A percentile compares a stretch with the other conserved stretches of the same genome.
Evolutionary conservation across 345 rosid genomes (phyloP).

Genomic region (Kernera saxatilis): DNA sequence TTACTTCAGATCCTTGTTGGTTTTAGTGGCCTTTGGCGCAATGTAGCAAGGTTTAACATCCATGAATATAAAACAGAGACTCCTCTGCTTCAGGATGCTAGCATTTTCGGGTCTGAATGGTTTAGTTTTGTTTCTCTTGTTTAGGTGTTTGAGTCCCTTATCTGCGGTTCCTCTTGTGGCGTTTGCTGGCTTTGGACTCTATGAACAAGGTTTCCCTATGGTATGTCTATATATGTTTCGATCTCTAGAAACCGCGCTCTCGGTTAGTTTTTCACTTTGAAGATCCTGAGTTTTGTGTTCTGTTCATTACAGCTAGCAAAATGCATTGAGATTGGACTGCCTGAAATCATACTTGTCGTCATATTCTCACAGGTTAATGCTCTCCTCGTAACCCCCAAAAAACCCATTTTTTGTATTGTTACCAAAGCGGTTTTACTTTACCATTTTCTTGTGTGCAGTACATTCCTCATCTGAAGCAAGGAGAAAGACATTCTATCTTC

Average conservation of each 20-base stretch:
- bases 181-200: slow-evolving; percentile 84
- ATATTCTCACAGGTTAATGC: slow-evolving; percentile 69
- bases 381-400: neutral
- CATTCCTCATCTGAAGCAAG: slow-evolving; percentile 55
- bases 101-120: neutral
- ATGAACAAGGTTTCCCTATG: slow-evolving; percentile 85
- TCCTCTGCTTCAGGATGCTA: neutral
- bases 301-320: slow-evolving; percentile 59
- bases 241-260: neutral
- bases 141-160: slow-evolving; percentile 73
- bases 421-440: neutral
- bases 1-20: slow-evolving; percentile 79
- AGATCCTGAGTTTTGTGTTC: neutral
- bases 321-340: slow-evolving; percentile 90
- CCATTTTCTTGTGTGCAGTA: slow-evolving; percentile 45
- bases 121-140: neutral
- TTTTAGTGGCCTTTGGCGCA: slow-evolving; percentile 93
- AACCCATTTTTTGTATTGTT: neutral
- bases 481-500: slow-evolving; percentile 41
- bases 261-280: neutral
- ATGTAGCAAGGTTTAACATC: slow-evolving; percentile 55
- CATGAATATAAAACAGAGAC: neutral
- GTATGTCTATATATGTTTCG: slow-evolving; percentile 32
- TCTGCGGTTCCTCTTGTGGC: slow-evolving; percentile 84
- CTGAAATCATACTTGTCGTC: slow-evolving; percentile 62